Percentiles rank a stretch among this genome's conserved stretches.
Evolutionary conservation across 306 rosid genomes (phyloP).

Genomic region (Castanea crenata): DNA sequence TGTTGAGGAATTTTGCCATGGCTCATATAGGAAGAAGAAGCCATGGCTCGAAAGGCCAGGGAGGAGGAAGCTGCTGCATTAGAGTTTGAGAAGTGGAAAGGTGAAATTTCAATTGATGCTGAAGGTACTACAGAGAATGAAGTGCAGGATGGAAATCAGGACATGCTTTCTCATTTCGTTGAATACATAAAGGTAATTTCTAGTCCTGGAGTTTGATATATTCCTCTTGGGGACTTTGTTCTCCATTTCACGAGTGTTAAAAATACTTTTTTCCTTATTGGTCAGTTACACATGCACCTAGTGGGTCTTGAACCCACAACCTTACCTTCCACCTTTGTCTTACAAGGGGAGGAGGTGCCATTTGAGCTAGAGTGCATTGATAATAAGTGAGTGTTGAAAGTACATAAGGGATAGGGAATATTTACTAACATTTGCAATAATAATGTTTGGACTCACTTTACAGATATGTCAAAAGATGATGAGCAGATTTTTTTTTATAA

Average conservation of each 20-base stretch:
- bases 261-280: too few relatives aligned
- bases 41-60: constrained; percentile 77
- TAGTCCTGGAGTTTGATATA: constrained; percentile 5
- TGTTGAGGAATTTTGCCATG: constrained; percentile 20
- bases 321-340: too few relatives aligned
- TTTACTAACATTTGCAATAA: neutral
- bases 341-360: too few relatives aligned
- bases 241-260: neutral
- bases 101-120: constrained; percentile 86
- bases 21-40: constrained; percentile 87
- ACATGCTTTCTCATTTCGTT: constrained; percentile 74
- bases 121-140: constrained; percentile 88
- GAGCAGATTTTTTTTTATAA: neutral
- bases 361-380: too few relatives aligned
- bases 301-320: too few relatives aligned
- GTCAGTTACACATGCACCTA: too few relatives aligned
- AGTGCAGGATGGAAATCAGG: constrained; percentile 66
- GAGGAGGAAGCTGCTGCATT: constrained; percentile 95
- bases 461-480: neutral
- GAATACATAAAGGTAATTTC: constrained; percentile 77
- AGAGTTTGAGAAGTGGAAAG: constrained; percentile 98
- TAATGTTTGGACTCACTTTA: neutral
- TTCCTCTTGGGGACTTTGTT: constrained; percentile 9
- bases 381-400: neutral
- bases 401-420: neutral